Base-by-base conservation (phyloP, 345 rosid genomes). In the Angophora floribunda region DNA sequence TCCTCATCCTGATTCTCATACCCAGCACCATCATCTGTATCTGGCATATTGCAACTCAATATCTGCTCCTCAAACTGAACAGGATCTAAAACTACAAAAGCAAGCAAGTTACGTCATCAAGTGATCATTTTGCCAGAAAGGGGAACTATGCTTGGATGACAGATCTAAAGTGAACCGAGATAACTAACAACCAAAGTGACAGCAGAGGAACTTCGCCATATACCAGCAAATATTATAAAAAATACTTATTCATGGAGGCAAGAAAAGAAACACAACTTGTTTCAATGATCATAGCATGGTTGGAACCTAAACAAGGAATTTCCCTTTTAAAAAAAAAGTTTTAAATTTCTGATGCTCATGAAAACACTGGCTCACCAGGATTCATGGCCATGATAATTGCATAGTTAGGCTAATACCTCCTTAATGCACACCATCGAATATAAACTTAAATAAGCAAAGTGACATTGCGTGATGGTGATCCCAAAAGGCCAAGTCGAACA, bases 1-100 rank as follows among this genome's bases (percentile, higher is more conserved):
- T 94, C 96, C 86, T 94, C 97, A 86, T 93, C 96, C 65, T 90
- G 94, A 86, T 94, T 93, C 87, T 94, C 96, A 86, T 90, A 93
- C 2, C 89, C 94, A 84, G 91, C 92, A 78, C 89, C 95, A 90
- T 92, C 93, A 88, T 93, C 95, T 8, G 92, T 89, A 82, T 94
- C 97, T 9, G 95, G 92, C 91, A 91, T 85, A 61, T 90, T 94
- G 88, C 92, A 93, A 47, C 90, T 94, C 85, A 96, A 87, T 52
- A 92, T 90, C 90, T 92, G 95, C 88, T 95, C 97, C 90, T 91
- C 95, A 63, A 88, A 87, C 88, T 90, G 92, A 87, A 87, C 87
- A 63, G 88, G 47, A 75, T 90, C 97, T 50, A 89, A 90, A 14
- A 80, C 95, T 91, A 90, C 82, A 59, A 52, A 84, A 67, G 59